These are phyloP conservation scores for Globisporangium echinulatum DNA, from an alignment of 352 stramenopile genomes.

Conservation along the genomic window DNA sequence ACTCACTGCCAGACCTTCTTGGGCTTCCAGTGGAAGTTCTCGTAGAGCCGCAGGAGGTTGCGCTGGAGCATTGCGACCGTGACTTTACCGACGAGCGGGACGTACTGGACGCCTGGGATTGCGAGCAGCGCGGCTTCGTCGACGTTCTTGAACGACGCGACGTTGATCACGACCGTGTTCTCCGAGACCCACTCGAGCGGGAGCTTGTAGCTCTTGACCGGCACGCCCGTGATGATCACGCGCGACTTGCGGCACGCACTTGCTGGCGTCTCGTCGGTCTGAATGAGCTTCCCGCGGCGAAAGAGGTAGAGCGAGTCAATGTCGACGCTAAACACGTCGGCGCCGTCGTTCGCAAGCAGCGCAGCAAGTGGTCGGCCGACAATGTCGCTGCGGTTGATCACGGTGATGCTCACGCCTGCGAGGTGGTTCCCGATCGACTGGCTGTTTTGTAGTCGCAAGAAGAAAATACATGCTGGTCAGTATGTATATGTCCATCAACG, in stretches of 20 bases:
- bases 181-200: conserved; percentile 88
- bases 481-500: background rate
- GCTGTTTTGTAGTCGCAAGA: conserved; percentile 2
- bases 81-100: conserved; percentile 95
- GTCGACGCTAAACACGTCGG: conserved; percentile 94
- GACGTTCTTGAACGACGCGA: conserved; percentile 95
- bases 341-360: conserved; percentile 94
- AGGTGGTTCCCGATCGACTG: conserved; percentile 56
- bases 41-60: conserved; percentile 94
- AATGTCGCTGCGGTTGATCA: conserved; percentile 98
- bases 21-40: conserved; percentile 93
- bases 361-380: conserved; percentile 91
- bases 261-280: conserved; percentile 81
- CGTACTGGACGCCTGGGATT: conserved; percentile 90
- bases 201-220: conserved; percentile 91
- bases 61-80: conserved; percentile 95
- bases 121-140: conserved; percentile 88
- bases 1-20: conserved; percentile 80
- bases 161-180: conserved; percentile 94
- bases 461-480: too few species aligned
- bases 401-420: conserved; percentile 87
- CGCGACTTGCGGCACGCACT: conserved; percentile 85
- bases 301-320: conserved; percentile 95
- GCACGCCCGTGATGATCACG: conserved; percentile 94
- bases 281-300: conserved; percentile 85